These are phyloP conservation scores for Sclerotinia trifoliorum DNA, from an alignment of 2,329 filamentous ascomycete genomes.

Conservation along the genomic window DNA sequence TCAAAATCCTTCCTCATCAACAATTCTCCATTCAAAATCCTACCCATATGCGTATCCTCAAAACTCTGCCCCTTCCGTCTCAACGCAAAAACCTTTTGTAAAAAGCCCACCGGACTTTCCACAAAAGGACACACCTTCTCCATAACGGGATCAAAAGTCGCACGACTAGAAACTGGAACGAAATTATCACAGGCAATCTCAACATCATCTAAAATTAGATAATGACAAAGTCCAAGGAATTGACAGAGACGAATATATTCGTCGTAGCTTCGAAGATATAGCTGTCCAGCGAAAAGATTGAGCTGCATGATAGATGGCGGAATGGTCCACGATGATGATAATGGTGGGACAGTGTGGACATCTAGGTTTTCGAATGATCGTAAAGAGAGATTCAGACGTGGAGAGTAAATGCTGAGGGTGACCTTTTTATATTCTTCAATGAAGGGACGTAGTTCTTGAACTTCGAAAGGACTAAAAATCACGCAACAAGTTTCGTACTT, in stretches of 20 bases:
- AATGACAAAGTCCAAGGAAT: constrained; percentile 50
- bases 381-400: constrained; percentile 44
- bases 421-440: constrained; percentile 44
- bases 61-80: constrained; percentile 43
- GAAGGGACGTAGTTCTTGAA: constrained; percentile 47
- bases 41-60: constrained; percentile 48
- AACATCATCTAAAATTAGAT: constrained; percentile 17
- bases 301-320: constrained; percentile 46
- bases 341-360: constrained; percentile 45
- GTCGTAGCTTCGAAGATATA: constrained; percentile 55
- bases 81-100: constrained; percentile 42
- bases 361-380: constrained; percentile 47
- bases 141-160: constrained; percentile 18
- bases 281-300: constrained; percentile 66
- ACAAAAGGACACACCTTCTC: constrained; percentile 37
- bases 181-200: constrained; percentile 41
- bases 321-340: constrained; percentile 27
- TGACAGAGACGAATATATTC: constrained; percentile 56
- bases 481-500: constrained; percentile 35
- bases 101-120: constrained; percentile 44
- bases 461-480: constrained; percentile 62
- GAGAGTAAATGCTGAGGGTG: constrained; percentile 52
- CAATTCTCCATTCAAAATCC: constrained; percentile 42
- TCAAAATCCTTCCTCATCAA: constrained; percentile 28
- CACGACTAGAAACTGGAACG: constrained; percentile 27